Evolutionary conservation across 257 asterid species (phyloP).

Genomic region (Plantago ovata): DNA sequence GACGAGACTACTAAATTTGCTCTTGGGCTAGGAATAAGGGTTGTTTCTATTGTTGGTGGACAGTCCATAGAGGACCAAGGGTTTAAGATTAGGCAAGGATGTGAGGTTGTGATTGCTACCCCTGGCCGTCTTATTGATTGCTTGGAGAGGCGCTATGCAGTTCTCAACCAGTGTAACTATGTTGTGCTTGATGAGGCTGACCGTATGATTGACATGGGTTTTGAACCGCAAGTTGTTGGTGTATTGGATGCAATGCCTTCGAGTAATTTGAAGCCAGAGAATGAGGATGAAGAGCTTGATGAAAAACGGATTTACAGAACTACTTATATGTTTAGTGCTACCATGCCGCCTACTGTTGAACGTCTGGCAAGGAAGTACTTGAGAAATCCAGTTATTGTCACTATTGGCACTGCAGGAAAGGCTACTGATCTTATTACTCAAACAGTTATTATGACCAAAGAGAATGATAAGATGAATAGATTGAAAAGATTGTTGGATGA

Average conservation of each 20-base stretch:
- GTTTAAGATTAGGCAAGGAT: constrained; percentile 46
- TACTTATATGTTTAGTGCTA: constrained; percentile 60
- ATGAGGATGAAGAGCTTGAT: constrained; percentile 60
- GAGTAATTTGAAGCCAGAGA: constrained; percentile 58
- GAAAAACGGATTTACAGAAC: constrained; percentile 54
- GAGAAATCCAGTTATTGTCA: constrained; percentile 60
- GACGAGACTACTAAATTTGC: constrained; percentile 48
- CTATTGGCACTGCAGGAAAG: constrained; percentile 61
- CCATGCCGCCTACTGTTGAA: constrained; percentile 64
- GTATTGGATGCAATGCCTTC: constrained; percentile 62
- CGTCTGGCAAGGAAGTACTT: constrained; percentile 53
- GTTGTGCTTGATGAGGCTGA: constrained; percentile 62
- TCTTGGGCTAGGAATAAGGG: constrained; percentile 46
- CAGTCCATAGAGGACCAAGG: constrained; percentile 60
- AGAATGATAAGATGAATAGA: constrained; percentile 45
- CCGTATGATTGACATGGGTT: constrained; percentile 70
- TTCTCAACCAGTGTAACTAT: constrained; percentile 53
- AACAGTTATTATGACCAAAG: constrained; percentile 48
- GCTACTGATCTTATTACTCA: constrained; percentile 46
- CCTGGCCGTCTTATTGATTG: constrained; percentile 58
- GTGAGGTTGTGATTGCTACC: constrained; percentile 60
- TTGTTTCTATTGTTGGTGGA: constrained; percentile 57
- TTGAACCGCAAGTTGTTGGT: constrained; percentile 57
- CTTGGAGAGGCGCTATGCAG: constrained; percentile 46
- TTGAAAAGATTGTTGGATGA: constrained; percentile 44